Evolutionary conservation across 2,329 filamentous ascomycete genomes (phyloP), one percentile per base, ranked within the genome.

Genomic region (Aaosphaeria arxii): DNA sequence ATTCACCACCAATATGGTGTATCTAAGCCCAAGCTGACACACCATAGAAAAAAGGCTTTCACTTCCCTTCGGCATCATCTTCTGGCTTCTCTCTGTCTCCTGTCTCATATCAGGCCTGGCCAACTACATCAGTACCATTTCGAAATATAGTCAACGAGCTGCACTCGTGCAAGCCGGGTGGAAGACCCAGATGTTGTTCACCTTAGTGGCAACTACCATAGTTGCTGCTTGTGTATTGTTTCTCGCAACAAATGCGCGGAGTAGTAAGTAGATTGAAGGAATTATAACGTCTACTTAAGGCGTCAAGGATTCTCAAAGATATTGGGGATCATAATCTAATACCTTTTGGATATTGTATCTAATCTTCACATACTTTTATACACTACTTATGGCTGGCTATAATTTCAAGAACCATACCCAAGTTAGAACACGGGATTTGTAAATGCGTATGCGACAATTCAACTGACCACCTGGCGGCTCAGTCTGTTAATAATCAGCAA

Each of bases 111-210:
- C 87, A 11, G 94, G 94, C 0, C 73, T 95, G 51, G 85, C 85
- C 1, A 97, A 96, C 65, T 99, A 99, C 65, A 84, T 96, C 54
- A 86, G 84, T 77, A 82, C 78, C 58, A 84, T 97, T 28, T 87
- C 87, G 59, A 86, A 89, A 65, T 99, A 96, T 68, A 87, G 87
- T 58, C 78, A 81, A 36, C 83, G 85, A 56, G 79, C 80, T 29
- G 94, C 94, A 0, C 80, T 97, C 54, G 94, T 99, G 36, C 94
- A 99, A 74, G 88, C 85, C 30, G 94, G 94, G 1, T 94, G 89
- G 87, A 92, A 90, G 71, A 97, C 94, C 35, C 91, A 97, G 67
- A 70, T 86, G 39, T 88, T 95, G 7, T 73, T 73, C 46, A 71
- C 67, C 6, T 61, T 73, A 31, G 71, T 73, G 1, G 67, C 71